Base-by-base conservation (phyloP, 2,329 filamentous ascomycete genomes). In the Neocatenulostroma microsporum region DNA sequence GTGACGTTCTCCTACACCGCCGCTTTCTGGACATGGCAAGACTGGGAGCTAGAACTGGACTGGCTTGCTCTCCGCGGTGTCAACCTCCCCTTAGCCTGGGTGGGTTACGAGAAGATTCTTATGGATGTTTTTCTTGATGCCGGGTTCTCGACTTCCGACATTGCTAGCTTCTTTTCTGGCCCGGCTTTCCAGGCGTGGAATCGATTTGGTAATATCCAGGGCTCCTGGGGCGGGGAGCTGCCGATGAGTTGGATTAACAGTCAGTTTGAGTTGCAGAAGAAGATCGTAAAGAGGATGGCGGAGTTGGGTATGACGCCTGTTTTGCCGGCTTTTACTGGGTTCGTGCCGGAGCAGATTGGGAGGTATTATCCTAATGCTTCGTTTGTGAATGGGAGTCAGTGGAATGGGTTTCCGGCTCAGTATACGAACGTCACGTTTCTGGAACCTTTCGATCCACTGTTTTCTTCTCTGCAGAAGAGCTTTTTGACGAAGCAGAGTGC, bases 161-260 rank as follows among this genome's bases (percentile, higher is more conserved):
- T 72, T 31, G 34, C 56, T 1, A 51, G 60, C 1, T 73, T 69
- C 49, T 56, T 73, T 34, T 69, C 63, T 32, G 69, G 69, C 0
- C 69, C 70, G 1, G 68, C 69, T 0, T 73, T 72, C 39, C 67
- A 69, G 39, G 57, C 69, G 9, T 74, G 69, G 69, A 72, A 73
- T 43, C 63, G 67, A 10, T 68, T 74, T 37, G 70, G 69, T 8
- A 74, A 73, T 44, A 71, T 70, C 13, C 68, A 71, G 44, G 63
- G 66, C 6, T 68, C 66, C 1, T 73, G 69, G 70, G 62, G 61
- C 21, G 64, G 62, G 5, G 51, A 62, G 2, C 45, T 72, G 10
- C 65, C 69, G 3, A 42, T 56, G 18, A 45, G 55, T 19, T 74
- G 68, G 67, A 65, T 72, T 37, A 58, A 71, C 15, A 40, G 51